Evolutionary conservation across 164 flowering plant species (phyloP).

Genomic region (Vitis rotundifolia): DNA sequence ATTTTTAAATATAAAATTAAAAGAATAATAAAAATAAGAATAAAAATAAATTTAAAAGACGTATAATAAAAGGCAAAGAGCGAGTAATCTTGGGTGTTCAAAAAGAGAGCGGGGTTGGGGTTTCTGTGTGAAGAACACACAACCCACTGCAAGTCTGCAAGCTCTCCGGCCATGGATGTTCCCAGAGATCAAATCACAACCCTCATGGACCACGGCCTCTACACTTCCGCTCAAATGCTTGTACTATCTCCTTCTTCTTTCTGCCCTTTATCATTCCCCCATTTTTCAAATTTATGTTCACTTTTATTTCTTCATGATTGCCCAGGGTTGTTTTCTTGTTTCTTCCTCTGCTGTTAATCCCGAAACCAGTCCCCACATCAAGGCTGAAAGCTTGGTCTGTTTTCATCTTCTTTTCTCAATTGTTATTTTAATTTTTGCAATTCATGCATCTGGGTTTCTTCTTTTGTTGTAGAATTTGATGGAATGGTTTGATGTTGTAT

Average conservation of each 20-base stretch:
- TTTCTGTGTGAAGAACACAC: no score
- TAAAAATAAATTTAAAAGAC: no score
- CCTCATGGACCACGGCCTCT: conserved; percentile 80
- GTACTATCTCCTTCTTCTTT: conserved; percentile 32
- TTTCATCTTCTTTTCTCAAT: not conserved
- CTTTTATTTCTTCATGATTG: not conserved
- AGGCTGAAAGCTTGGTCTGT: conserved; percentile 74
- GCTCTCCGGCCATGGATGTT: conserved; percentile 50
- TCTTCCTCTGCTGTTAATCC: conserved; percentile 65
- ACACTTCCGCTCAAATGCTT: conserved; percentile 71
- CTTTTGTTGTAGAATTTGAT: not conserved
- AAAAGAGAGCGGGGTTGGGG: conserved; percentile 1
- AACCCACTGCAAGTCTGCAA: no score
- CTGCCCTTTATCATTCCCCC: conserved; percentile 3
- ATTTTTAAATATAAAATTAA: no score
- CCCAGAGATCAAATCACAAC: conserved; percentile 74
- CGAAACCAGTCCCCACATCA: conserved; percentile 66
- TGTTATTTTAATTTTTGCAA: not conserved
- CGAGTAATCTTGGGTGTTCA: not conserved
- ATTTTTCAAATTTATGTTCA: not conserved
- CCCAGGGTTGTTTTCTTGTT: conserved; percentile 83
- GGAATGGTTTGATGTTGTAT: not conserved
- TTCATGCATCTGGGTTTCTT: not conserved
- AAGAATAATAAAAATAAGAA: no score
- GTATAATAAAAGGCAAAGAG: no score